A percentile compares a stretch with the other conserved stretches of the same genome.
These are phyloP conservation scores for Berkeleyomyces rouxiae DNA, from an alignment of 2,329 filamentous ascomycete genomes.

Conservation along the genomic window DNA sequence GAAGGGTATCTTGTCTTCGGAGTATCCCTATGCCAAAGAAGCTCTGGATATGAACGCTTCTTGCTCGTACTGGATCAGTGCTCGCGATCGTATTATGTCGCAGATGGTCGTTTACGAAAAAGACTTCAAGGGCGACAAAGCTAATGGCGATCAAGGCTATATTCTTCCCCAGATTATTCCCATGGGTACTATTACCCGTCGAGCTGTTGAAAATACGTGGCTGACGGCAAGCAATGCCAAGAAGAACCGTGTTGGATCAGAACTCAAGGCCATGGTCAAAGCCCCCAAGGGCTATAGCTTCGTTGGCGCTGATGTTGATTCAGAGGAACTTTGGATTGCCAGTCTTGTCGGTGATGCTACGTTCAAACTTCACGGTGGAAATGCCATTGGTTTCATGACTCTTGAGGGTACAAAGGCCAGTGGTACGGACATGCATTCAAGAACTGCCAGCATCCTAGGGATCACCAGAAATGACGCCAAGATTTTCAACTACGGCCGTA, in stretches of 20 bases:
- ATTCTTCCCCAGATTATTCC: constrained; percentile 93
- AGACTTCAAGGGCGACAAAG: constrained; percentile 26
- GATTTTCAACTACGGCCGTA: constrained; percentile 96
- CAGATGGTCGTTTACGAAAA: constrained; percentile 85
- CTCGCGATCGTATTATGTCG: constrained; percentile 79
- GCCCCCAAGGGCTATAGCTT: constrained; percentile 84
- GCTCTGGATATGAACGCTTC: constrained; percentile 97
- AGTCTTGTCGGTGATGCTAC: constrained; percentile 87
- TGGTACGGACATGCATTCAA: constrained; percentile 85
- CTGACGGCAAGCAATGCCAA: constrained; percentile 96
- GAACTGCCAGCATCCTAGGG: constrained; percentile 78
- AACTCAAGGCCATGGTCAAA: constrained; percentile 91
- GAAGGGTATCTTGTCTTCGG: constrained; percentile 68
- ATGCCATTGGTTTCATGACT: constrained; percentile 98
- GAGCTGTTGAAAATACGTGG: constrained; percentile 96
- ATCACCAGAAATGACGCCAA: constrained; percentile 94
- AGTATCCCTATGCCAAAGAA: constrained; percentile 81
- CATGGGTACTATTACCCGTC: constrained; percentile 91
- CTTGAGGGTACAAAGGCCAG: constrained; percentile 88
- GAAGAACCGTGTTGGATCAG: constrained; percentile 84
- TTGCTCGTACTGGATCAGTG: constrained; percentile 98
- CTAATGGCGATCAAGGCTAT: constrained; percentile 38
- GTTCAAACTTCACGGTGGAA: constrained; percentile 88
- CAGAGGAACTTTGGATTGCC: constrained; percentile 95
- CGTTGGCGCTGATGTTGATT: constrained; percentile 94